Percentiles rank a stretch among this genome's conserved stretches.
These are phyloP conservation scores for Yamadazyma aaseri DNA, from an alignment of 1,139 yeast genomes.

Conservation along the genomic window DNA sequence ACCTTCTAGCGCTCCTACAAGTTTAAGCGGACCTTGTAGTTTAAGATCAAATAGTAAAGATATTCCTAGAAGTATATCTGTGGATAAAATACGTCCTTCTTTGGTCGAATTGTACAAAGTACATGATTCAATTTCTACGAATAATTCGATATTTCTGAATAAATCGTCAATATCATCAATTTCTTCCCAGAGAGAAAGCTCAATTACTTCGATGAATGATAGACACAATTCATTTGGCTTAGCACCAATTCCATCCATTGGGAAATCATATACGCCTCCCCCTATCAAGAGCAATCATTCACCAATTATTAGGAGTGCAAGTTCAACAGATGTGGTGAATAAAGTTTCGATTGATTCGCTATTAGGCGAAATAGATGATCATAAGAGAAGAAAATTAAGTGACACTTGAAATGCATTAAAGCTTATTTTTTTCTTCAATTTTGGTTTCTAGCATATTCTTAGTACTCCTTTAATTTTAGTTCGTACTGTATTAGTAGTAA, in stretches of 20 bases:
- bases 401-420: conserved; percentile 1
- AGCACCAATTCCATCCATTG: conserved; percentile 9
- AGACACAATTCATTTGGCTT: conserved; percentile 4
- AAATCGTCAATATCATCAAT: conserved; percentile 32
- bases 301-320: conserved; percentile 19
- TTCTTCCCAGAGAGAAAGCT: conserved; percentile 28
- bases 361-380: conserved; percentile 19
- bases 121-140: conserved; percentile 23
- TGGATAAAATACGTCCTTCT: conserved; percentile 42
- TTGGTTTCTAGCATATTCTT: not conserved
- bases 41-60: conserved; percentile 8
- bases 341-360: conserved; percentile 35
- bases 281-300: conserved; percentile 8
- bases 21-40: conserved; percentile 3
- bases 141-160: conserved; percentile 35
- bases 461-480: not conserved
- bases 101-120: conserved; percentile 36
- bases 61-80: conserved; percentile 10
- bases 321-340: conserved; percentile 9
- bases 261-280: conserved; percentile 6
- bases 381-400: conserved; percentile 16
- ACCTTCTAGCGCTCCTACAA: conserved; percentile 7
- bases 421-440: not conserved
- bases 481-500: conserved; percentile 4
- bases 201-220: conserved; percentile 11